Base-by-base conservation (phyloP, 495 filamentous ascomycete genomes). In the Penicillium lagena region DNA sequence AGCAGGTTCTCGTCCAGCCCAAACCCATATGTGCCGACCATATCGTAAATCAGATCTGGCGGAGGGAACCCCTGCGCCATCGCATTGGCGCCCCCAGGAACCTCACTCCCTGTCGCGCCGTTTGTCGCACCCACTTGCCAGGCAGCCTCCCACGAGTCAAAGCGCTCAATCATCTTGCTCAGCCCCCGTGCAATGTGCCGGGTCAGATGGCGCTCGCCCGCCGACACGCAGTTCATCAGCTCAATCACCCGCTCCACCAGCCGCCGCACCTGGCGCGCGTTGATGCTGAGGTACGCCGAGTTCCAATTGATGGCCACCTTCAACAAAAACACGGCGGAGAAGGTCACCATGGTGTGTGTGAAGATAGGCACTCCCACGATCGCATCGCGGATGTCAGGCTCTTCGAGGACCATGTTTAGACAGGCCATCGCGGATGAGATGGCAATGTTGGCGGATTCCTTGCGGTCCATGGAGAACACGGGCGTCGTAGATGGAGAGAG, bases 311-410 rank as follows among this genome's bases (percentile, higher is more conserved):
- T 70, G 11, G 75, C 75, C 15, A 78, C 73, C 47, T 79, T 79
- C 37, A 79, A 65, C 9, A 78, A 64, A 50, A 78, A 78, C 4
- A 75, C 70, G 0, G 79, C 77, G 11, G 74, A 75, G 49, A 76
- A 82, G 9, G 77, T 72, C 35, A 81, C 76, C 78, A 81, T 81
- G n/a, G 79, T 80, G 43, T 81, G 74, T 2, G 76, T 78, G 49
- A 76, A 74, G 12, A 80, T 79, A 7, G 74, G 71, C 35, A 76
- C 80, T 0, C 76, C 70, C 27, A 81, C 76, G 52, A 81, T 82
- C 22, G 79, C 78, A 42, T 73, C 64, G 7, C 75, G 74, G 13
- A 82, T 73, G 39, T 79, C 75, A 4, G 66, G 69, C 41, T 79
- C 78, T 17, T 78, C 71, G 1, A 81, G 57, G 5, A 80, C 71